Evolutionary conservation across 495 filamentous ascomycete species (phyloP).

Genomic region (Penicillium fimorum): DNA sequence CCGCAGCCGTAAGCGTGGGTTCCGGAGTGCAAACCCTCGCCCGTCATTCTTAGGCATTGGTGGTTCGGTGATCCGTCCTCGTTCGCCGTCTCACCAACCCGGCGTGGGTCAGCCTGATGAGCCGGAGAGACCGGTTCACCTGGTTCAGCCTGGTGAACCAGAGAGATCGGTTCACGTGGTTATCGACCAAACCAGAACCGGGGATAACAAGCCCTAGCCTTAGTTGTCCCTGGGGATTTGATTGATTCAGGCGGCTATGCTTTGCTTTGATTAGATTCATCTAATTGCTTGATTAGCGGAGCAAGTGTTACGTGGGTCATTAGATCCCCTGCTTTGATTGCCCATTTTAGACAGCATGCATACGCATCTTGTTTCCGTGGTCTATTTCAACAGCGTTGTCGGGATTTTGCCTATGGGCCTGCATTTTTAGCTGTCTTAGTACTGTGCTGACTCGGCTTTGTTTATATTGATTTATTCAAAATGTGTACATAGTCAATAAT

Average conservation of each 20-base stretch:
- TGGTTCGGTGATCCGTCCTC: constrained; percentile 40
- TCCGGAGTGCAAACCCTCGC: constrained; percentile 27
- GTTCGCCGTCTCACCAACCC: constrained; percentile 21
- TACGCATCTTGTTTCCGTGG: background rate
- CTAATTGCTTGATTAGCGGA: background rate
- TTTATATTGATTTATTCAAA: background rate
- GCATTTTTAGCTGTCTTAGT: background rate
- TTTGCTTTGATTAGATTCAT: background rate
- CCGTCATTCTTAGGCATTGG: constrained; percentile 53
- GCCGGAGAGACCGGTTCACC: constrained; percentile 36
- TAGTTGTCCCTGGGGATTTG: background rate
- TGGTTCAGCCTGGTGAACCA: constrained; percentile 31
- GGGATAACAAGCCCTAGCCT: background rate
- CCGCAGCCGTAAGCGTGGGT: constrained; percentile 29
- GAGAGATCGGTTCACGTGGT: constrained; percentile 37
- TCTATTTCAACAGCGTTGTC: background rate
- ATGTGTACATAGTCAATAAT: background rate
- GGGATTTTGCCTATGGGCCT: background rate
- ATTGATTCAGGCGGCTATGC: background rate
- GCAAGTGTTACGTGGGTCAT: background rate
- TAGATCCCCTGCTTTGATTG: background rate
- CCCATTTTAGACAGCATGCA: background rate
- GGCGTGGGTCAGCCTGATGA: constrained; percentile 31
- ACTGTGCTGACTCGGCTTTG: background rate
- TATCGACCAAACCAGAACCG: constrained; percentile 8